Base-by-base conservation (phyloP, 2,329 filamentous ascomycete genomes). In the Bipolaris cookei region DNA sequence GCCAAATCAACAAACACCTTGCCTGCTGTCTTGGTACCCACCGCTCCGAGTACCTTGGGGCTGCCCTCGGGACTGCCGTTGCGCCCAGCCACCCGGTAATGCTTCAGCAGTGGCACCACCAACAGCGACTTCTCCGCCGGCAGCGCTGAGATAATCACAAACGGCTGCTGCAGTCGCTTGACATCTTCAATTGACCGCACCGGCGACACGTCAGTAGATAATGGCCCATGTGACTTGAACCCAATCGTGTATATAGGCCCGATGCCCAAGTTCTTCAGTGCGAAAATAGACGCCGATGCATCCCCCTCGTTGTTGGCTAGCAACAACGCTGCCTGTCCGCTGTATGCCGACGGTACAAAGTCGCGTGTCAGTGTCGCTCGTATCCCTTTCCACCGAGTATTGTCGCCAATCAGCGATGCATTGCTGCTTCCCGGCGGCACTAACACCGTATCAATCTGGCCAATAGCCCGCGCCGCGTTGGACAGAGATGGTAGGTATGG, bases 331-430 rank as follows among this genome's bases (percentile, higher is more conserved):
- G 90, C 86, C 45, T 90, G 86, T 39, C 87, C 88, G 63, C 85
- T 85, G 74, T 94, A 96, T 1, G 91, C 91, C 4, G 90, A 92
- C 0, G 91, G 91, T 0, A 92, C 90, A 64, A 93, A 88, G 67
- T 96, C 91, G 20, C 90, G 85, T 3, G 89, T 95, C 56, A 96
- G 80, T 0, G 91, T 92, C 50, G 90, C 89, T 45, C 92, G 83
- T 55, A 96, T 94, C 1, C 91, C 91, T 74, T 91, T 92, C 90
- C 91, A 95, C 13, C 88, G 87, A 10, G 90, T 89, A 65, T 96
- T 96, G 67, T 95, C 91, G 44, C 92, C 89, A 14, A 93, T 80
- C 38, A 94, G 84, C 8, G 68, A 70, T 42, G 68, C 51, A 50
- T 64, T 68, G 32, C 66, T 69, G 25, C 59, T 80, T 11, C 81